Percentiles rank a stretch among this genome's conserved stretches.
phyloP scores from a whole-genome alignment of 2,329 filamentous ascomycete genomes.

The Alternaria ventricosa region DNA sequence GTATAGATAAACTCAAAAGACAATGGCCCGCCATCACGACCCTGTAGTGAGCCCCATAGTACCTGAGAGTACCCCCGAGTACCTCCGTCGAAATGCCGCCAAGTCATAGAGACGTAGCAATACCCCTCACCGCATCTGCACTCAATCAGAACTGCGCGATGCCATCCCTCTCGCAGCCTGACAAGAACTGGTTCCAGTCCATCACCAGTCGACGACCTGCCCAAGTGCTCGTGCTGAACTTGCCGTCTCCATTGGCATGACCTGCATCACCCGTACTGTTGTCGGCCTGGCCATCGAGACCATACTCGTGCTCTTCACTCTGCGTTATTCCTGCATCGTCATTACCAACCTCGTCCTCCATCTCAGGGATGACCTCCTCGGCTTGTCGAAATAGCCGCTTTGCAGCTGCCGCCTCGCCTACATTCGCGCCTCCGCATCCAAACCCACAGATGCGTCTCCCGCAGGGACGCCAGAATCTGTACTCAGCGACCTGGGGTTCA shows the following conservation, averaged over 20 bases:
- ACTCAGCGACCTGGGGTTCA: constrained; percentile 45
- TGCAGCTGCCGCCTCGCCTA: constrained; percentile 40
- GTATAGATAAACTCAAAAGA: background rate
- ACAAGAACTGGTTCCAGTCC: constrained; percentile 21
- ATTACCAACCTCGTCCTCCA: background rate
- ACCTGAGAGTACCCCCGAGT: background rate
- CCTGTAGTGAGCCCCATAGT: background rate
- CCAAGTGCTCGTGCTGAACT: constrained; percentile 13
- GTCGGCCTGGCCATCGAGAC: constrained; percentile 6
- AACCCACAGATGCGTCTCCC: constrained; percentile 38
- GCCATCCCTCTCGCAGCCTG: constrained; percentile 27
- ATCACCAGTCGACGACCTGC: constrained; percentile 17
- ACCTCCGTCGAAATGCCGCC: background rate
- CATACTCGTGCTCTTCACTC: background rate
- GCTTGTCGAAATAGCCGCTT: constrained; percentile 38
- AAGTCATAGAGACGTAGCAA: background rate
- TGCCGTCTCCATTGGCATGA: background rate
- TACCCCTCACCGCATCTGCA: background rate
- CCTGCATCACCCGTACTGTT: background rate
- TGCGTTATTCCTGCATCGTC: background rate
- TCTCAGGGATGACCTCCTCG: constrained; percentile 19
- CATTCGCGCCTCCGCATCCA: constrained; percentile 36
- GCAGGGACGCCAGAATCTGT: constrained; percentile 47
- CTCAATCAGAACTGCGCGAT: constrained; percentile 20
- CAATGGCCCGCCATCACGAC: background rate